Evolutionary conservation across 2,329 filamentous ascomycete genomes (phyloP).

Genomic region (Lasiodiplodia gonubiensis): DNA sequence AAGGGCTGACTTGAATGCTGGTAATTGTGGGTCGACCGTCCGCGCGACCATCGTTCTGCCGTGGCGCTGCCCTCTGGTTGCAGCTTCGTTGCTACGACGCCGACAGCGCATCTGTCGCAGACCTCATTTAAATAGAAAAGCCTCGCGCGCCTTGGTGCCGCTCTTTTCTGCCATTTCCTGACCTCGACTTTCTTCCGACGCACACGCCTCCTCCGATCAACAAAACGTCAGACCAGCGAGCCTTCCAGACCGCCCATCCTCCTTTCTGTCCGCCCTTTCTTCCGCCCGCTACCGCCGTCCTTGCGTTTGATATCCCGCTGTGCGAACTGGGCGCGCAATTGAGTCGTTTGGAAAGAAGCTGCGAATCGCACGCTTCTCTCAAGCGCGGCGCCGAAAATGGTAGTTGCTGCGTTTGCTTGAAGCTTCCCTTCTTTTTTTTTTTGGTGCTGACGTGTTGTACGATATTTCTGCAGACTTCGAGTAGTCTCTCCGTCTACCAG

Average conservation of each 20-base stretch:
- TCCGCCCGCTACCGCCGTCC: neutral
- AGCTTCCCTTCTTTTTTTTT: neutral
- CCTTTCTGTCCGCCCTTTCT: slow-evolving; percentile 10
- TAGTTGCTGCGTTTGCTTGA: neutral
- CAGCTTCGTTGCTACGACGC: neutral
- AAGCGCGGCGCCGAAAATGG: slow-evolving; percentile 21
- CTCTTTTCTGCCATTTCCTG: neutral
- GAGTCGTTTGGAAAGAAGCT: neutral
- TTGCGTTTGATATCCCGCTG: neutral
- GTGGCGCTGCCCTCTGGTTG: slow-evolving; percentile 6
- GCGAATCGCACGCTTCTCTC: slow-evolving; percentile 9
- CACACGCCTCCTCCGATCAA: slow-evolving; percentile 1
- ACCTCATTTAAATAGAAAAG: neutral
- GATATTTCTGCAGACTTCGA: slow-evolving; percentile 4
- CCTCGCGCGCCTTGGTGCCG: neutral
- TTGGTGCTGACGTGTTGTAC: neutral
- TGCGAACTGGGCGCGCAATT: neutral
- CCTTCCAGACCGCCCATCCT: slow-evolving; percentile 20
- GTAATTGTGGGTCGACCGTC: slow-evolving; percentile 15
- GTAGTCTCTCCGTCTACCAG: slow-evolving; percentile 23
- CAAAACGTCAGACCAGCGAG: slow-evolving; percentile 9
- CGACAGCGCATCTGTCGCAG: slow-evolving; percentile 4
- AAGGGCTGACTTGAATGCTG: slow-evolving; percentile 10
- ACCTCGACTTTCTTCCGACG: neutral
- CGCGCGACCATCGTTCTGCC: slow-evolving; percentile 14